A percentile compares a stretch with the other conserved stretches of the same genome.
phyloP scores from a whole-genome alignment of 345 rosid genomes.

The Arabidopsis thaliana region DNA sequence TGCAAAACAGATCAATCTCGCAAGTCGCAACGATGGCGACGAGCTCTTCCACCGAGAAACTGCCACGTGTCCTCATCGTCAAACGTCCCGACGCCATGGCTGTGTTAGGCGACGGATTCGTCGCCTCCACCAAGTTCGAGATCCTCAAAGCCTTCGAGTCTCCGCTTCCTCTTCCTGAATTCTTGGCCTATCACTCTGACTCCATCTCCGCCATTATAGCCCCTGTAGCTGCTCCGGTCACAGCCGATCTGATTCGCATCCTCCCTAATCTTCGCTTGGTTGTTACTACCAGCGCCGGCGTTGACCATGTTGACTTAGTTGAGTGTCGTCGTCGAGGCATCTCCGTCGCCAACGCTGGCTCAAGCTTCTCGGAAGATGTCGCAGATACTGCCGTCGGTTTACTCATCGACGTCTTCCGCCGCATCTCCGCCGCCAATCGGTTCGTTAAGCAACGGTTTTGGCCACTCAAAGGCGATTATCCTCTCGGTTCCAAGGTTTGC shows the following conservation, averaged over 20 bases:
- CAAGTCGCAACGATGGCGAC: not conserved
- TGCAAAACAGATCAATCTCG: not conserved
- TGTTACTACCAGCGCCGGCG: constrained; percentile 51
- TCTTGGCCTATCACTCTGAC: constrained; percentile 34
- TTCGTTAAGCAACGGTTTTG: constrained; percentile 18
- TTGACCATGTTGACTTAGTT: constrained; percentile 52
- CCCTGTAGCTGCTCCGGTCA: constrained; percentile 40
- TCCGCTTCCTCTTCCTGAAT: constrained; percentile 39
- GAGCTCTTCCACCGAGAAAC: not conserved
- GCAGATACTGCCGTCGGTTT: constrained; percentile 55
- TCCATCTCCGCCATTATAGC: constrained; percentile 49
- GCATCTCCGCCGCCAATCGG: constrained; percentile 45
- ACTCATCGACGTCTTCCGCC: constrained; percentile 55
- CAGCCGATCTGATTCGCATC: constrained; percentile 44
- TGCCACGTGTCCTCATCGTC: not conserved
- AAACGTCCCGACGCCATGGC: not conserved
- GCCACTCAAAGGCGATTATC: constrained; percentile 5
- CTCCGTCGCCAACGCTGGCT: constrained; percentile 48
- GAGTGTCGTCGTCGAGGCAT: constrained; percentile 55
- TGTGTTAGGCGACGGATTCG: not conserved
- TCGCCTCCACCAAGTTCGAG: not conserved
- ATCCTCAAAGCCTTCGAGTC: not conserved
- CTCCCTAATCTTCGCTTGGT: constrained; percentile 47
- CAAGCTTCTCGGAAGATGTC: constrained; percentile 49
- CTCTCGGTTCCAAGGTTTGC: constrained; percentile 4